A percentile compares a stretch with the other conserved stretches of the same genome.
These are phyloP conservation scores for Piromyces finnis DNA, from an alignment of 192 early-diverging fungal genomes.

Conservation along the genomic window DNA sequence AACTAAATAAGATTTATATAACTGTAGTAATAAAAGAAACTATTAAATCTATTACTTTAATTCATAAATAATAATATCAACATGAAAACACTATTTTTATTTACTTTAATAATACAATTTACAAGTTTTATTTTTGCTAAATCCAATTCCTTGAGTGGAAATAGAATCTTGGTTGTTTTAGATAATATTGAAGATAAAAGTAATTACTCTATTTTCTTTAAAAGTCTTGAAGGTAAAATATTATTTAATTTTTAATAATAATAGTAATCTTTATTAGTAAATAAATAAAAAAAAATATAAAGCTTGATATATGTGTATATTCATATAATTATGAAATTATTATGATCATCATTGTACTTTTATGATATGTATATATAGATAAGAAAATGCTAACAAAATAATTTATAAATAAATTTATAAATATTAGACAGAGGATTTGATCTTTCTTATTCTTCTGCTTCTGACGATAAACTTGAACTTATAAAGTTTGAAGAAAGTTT, in stretches of 20 bases:
- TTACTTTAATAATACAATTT: not conserved
- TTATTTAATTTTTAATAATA: not conserved
- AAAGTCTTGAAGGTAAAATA: constrained; percentile 27
- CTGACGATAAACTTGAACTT: constrained; percentile 28
- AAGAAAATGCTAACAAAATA: not conserved
- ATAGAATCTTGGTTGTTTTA: constrained; percentile 47
- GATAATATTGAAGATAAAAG: constrained; percentile 24
- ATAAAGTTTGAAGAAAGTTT: constrained; percentile 35
- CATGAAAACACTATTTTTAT: not conserved
- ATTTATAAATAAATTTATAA: not conserved
- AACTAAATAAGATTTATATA: too few relatives aligned
- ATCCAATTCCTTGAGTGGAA: constrained; percentile 41
- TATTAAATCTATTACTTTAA: too few relatives aligned
- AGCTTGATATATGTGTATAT: too few relatives aligned
- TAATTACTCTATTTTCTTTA: constrained; percentile 34
- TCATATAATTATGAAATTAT: too few relatives aligned
- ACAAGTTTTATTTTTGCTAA: not conserved
- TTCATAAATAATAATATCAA: not conserved
- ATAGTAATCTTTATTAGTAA: not conserved
- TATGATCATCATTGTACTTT: too few relatives aligned
- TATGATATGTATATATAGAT: too few relatives aligned
- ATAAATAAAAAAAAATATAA: constrained; percentile 7
- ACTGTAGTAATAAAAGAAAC: too few relatives aligned
- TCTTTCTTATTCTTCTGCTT: constrained; percentile 30
- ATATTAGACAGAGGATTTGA: constrained; percentile 33